Evolutionary conservation across 441 rosid species (phyloP).

Genomic region (Euphorbia corollata): DNA sequence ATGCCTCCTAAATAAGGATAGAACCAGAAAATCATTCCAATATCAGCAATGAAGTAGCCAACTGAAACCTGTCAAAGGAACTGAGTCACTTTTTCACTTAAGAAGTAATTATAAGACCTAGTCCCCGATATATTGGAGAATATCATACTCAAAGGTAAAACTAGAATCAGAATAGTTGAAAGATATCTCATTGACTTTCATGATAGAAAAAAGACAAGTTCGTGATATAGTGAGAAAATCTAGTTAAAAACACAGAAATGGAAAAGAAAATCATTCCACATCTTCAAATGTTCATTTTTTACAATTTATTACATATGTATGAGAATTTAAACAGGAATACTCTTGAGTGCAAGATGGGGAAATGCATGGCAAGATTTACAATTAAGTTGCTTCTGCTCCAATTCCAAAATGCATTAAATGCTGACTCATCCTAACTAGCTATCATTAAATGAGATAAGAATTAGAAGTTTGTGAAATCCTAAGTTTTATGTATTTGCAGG

Average conservation of each 20-base stretch:
- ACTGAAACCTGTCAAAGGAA: constrained; percentile 20
- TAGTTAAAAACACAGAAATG: not conserved
- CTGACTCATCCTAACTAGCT: not conserved
- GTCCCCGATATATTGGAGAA: not conserved
- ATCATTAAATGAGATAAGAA: not conserved
- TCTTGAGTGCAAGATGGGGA: not conserved
- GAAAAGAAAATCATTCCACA: not conserved
- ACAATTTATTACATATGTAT: not conserved
- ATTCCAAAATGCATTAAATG: not conserved
- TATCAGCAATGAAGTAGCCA: constrained; percentile 41
- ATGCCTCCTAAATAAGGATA: constrained; percentile 43
- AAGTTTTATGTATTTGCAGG: no score
- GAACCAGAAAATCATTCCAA: constrained; percentile 43
- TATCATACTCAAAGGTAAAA: not conserved
- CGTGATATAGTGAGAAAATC: not conserved
- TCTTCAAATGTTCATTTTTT: not conserved
- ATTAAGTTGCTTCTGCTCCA: not conserved
- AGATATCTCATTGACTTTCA: not conserved
- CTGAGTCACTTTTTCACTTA: not conserved
- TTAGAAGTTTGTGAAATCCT: not conserved
- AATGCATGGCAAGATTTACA: not conserved
- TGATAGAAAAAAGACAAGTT: not conserved
- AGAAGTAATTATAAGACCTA: not conserved
- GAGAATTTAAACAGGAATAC: not conserved
- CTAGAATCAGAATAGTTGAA: not conserved